Evolutionary conservation across 305 asterid species (phyloP), one percentile per base, ranked within the genome.

Genomic region (Ilex paraguariensis): DNA sequence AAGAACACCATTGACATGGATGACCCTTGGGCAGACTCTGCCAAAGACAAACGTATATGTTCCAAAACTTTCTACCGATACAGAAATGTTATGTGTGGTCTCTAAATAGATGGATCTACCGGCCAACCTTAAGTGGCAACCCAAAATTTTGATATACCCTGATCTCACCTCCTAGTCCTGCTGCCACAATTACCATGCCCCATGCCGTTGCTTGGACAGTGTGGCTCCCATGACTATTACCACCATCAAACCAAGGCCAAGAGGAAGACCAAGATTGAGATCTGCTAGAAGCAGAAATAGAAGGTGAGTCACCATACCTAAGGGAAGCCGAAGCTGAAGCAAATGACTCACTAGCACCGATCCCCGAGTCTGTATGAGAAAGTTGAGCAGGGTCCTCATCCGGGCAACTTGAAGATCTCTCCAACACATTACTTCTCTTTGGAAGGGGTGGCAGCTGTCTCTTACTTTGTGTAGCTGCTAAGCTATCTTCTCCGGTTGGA

Each of bases 141-240:
- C 98, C 98, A 44, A 93, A 84, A 75, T 93, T 93, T 66, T 93
- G 99, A 63, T 80, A 86, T 4, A 93, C 95, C 59, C 86, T 78
- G 40, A 93, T 87, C 54, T 93, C 95, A 61, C 99, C 99, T 31
- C 87, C 91, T 54, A 83, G 32, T 73, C 90, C 81, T 32, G 97
- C 96, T 49, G 99, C 75, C 39, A 90, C 86, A 59, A 93, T 84
- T 53, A 84, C 97, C 79, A 76, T 44, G 2, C 99, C 99, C 97
- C 99, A 93, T 8, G 99, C 95, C 12, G 97, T 86, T 51, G 96
- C 97, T 71, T 84, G 90, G 15, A 84, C 75, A 10, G 88, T 77
- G 13, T 74, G 74, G 57, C 71, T 78, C 39, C 87, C 91, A 31
- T 77, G 67, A 66, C 75, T 61, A 17, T 50, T 61, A 28, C 69